Evolutionary conservation across 2,329 filamentous ascomycete species (phyloP).

Genomic region (Tolypocladium pustulatum): DNA sequence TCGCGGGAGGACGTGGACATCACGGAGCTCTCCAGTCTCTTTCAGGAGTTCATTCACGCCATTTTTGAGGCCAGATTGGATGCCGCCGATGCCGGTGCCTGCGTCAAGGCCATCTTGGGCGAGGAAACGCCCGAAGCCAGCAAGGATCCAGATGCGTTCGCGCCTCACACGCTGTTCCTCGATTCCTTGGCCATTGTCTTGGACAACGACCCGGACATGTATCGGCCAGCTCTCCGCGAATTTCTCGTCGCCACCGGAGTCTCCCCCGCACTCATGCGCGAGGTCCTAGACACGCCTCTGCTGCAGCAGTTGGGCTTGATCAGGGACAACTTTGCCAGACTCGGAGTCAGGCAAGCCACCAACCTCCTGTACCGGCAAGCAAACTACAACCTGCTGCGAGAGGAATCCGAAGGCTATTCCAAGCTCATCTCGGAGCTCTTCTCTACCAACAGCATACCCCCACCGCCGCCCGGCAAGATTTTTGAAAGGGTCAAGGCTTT

Average conservation of each 20-base stretch:
- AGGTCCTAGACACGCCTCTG: slow-evolving; percentile 69
- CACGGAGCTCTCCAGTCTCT: slow-evolving; percentile 58
- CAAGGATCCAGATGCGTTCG: slow-evolving; percentile 41
- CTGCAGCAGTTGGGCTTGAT: slow-evolving; percentile 71
- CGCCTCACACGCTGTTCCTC: slow-evolving; percentile 63
- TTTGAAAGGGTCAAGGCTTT: slow-evolving; percentile 90
- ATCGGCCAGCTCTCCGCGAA: slow-evolving; percentile 44
- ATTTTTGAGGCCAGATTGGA: slow-evolving; percentile 59
- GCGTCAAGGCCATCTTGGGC: slow-evolving; percentile 64
- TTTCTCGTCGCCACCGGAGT: slow-evolving; percentile 67
- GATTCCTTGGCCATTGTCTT: slow-evolving; percentile 73
- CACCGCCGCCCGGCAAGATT: slow-evolving; percentile 65
- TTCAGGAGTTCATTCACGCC: slow-evolving; percentile 76
- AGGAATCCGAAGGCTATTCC: slow-evolving; percentile 94
- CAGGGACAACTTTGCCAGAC: slow-evolving; percentile 70
- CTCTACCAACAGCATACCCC: slow-evolving; percentile 67
- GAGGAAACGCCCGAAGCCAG: slow-evolving; percentile 40
- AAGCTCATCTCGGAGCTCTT: slow-evolving; percentile 95
- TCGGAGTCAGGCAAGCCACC: slow-evolving; percentile 82
- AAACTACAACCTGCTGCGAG: slow-evolving; percentile 89
- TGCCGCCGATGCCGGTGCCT: slow-evolving; percentile 57
- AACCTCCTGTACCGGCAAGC: slow-evolving; percentile 91
- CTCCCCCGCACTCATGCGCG: slow-evolving; percentile 61
- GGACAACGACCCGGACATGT: slow-evolving; percentile 51
- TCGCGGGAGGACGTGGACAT: slow-evolving; percentile 59